phyloP scores from a whole-genome alignment of 345 rosid species.

The Hypericum perforatum region DNA sequence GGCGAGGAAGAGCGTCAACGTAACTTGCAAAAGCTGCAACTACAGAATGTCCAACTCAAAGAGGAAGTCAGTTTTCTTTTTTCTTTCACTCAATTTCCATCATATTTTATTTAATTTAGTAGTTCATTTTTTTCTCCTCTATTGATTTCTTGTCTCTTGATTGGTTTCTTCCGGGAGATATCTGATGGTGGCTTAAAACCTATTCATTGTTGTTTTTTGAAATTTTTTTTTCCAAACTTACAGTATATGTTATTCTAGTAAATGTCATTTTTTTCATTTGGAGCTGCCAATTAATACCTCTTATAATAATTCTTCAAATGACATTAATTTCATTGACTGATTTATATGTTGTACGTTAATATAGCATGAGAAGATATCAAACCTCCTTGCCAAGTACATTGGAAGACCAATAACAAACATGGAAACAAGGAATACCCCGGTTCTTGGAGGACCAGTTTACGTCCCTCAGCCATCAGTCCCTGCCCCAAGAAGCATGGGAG shows the following conservation, averaged over 20 bases:
- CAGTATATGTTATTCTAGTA: too few relatives aligned
- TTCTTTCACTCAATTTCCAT: background rate
- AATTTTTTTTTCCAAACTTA: too few relatives aligned
- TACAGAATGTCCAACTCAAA: constrained; percentile 38
- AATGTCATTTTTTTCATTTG: too few relatives aligned
- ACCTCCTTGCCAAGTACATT: constrained; percentile 25
- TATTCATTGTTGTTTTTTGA: too few relatives aligned
- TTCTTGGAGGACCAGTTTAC: too few relatives aligned
- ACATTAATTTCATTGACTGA: too few relatives aligned
- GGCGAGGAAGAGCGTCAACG: constrained; percentile 35
- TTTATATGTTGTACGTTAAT: background rate
- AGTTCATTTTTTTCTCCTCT: background rate
- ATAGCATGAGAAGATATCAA: constrained; percentile 34
- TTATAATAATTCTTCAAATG: too few relatives aligned
- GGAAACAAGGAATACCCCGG: too few relatives aligned
- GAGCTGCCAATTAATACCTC: too few relatives aligned
- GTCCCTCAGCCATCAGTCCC: constrained; percentile 8
- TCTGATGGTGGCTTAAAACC: too few relatives aligned
- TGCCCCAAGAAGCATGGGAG: constrained; percentile 1
- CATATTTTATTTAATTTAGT: background rate
- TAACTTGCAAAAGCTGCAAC: constrained; percentile 28
- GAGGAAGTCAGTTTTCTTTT: constrained; percentile 31
- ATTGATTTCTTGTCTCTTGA: too few relatives aligned
- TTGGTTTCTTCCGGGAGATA: too few relatives aligned
- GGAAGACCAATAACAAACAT: constrained; percentile 19